Conservation (phyloP, 495 filamentous ascomycete species). For the Annulohypoxylon moriforme region DNA sequence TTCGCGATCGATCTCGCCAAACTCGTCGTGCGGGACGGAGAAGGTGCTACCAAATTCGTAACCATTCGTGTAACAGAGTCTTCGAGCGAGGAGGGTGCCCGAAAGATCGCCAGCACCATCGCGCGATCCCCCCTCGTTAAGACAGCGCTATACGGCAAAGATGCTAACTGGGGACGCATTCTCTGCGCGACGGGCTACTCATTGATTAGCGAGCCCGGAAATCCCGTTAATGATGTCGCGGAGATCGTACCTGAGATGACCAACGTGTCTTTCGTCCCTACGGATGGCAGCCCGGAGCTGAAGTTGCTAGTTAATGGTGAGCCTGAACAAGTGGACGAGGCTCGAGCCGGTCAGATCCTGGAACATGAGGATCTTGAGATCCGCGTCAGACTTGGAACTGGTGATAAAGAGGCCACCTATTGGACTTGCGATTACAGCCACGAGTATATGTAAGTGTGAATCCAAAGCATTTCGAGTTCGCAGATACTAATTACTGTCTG, state of each 20-base stretch:
- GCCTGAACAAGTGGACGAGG: slow-evolving; percentile 92
- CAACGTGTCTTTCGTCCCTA: slow-evolving; percentile 90
- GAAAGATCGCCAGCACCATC: slow-evolving; percentile 84
- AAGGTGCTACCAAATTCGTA: slow-evolving; percentile 98
- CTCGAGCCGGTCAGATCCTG: slow-evolving; percentile 84
- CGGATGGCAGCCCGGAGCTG: slow-evolving; percentile 81
- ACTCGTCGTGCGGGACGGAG: slow-evolving; percentile 93
- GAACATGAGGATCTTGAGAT: slow-evolving; percentile 89
- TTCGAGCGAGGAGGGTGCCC: slow-evolving; percentile 71
- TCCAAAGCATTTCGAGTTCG: background rate
- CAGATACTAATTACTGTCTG: slow-evolving; percentile 7
- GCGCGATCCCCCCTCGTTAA: slow-evolving; percentile 96
- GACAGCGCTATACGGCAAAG: slow-evolving; percentile 94
- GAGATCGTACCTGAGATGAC: slow-evolving; percentile 84
- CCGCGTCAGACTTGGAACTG: slow-evolving; percentile 75
- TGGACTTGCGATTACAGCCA: slow-evolving; percentile 99
- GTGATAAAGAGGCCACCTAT: slow-evolving; percentile 80
- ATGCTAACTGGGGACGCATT: slow-evolving; percentile 98
- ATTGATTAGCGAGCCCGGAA: slow-evolving; percentile 70
- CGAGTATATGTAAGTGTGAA: slow-evolving; percentile 75
- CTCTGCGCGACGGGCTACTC: slow-evolving; percentile 95
- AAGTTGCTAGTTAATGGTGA: slow-evolving; percentile 90
- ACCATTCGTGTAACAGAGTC: slow-evolving; percentile 86
- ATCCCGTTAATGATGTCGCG: slow-evolving; percentile 63
- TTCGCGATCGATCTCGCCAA: slow-evolving; percentile 89